Percentiles rank a stretch among this genome's conserved stretches.
Conservation (phyloP, 805 yeast genomes). For the Scheffersomyces ergatensis region DNA sequence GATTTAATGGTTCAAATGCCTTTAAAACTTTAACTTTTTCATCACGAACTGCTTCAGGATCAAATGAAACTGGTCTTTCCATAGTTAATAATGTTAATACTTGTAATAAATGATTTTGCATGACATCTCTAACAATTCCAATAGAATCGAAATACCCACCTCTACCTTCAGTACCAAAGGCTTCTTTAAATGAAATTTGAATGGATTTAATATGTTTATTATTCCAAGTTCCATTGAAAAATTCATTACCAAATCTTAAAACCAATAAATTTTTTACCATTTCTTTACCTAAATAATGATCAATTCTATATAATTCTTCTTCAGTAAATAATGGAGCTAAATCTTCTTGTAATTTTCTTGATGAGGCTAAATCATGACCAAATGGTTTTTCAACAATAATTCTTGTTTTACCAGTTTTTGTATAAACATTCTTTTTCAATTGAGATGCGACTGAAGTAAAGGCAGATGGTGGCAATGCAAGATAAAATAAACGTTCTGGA, state of each 20-base stretch:
- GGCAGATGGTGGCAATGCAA: conserved; percentile 93
- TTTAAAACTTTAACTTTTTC: conserved; percentile 92
- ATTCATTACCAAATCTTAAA: conserved; percentile 86
- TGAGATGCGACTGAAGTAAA: conserved; percentile 77
- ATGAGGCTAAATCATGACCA: conserved; percentile 83
- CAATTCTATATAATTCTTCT: conserved; percentile 91
- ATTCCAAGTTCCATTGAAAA: conserved; percentile 88
- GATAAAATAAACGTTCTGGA: conserved; percentile 82
- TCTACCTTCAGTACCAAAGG: conserved; percentile 98
- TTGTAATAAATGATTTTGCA: conserved; percentile 96
- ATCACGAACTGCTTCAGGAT: conserved; percentile 91
- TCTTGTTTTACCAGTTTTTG: conserved; percentile 64
- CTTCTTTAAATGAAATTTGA: conserved; percentile 92
- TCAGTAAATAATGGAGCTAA: conserved; percentile 87
- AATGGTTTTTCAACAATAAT: conserved; percentile 96
- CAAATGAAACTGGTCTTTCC: conserved; percentile 93
- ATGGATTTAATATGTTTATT: conserved; percentile 72
- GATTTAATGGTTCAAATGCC: conserved; percentile 68
- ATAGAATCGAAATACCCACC: conserved; percentile 96
- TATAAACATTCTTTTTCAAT: conserved; percentile 67
- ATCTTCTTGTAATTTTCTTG: conserved; percentile 71
- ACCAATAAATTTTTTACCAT: conserved; percentile 92
- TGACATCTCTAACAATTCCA: conserved; percentile 96
- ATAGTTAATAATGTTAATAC: conserved; percentile 87
- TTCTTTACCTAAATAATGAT: conserved; percentile 97